Evolutionary conservation across 179 eudicot species (phyloP), one percentile per base, ranked within the genome.

Genomic region (Beta macrorhiza): DNA sequence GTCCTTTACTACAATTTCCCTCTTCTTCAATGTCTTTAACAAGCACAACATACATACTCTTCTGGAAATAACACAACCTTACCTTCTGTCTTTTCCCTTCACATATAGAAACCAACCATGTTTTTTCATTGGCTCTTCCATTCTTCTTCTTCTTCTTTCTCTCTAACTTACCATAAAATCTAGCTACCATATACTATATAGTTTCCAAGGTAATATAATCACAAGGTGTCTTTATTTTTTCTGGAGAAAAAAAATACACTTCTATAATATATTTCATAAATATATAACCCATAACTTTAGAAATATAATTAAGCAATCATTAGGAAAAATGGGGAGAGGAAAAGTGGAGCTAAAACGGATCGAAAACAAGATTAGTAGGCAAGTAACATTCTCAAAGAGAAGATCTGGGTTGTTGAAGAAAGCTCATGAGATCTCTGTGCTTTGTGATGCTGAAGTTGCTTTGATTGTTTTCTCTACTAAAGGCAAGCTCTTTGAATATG

Each of bases 321-420:
- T 0, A 70, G 45, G 29, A 42, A 4, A 44, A 56, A 91, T 91
- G 97, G 97, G 94, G 15, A 85, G 97, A 56, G 94, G 94, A 15
- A 91, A 88, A 84, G 97, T 92, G 45, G 85, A 92, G 88, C 42
- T 91, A 84, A 92, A 89, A 92, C 72, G 93, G 88, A 93, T 93
- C 77, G 97, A 93, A 86, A 91, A 93, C 88, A 93, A 91, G 81
- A 89, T 91, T 5, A 93, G 93, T 75, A 83, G 96, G 15, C 97
- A 93, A 78, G 97, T 93, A 49, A 93, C 97, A 7, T 93, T 93
- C 83, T 92, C 93, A 7, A 92, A 92, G 82, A 69, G 97, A 0
- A 29, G 97, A 76, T 70, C 89, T 0, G 97, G 97, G 8, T 87
- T 93, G 80, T 55, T 90, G 64, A 93, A 93, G 84, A 93, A 93